A percentile compares a stretch with the other conserved stretches of the same genome.
Conservation (phyloP, 495 filamentous ascomycete species). For the Platismatia glauca region DNA sequence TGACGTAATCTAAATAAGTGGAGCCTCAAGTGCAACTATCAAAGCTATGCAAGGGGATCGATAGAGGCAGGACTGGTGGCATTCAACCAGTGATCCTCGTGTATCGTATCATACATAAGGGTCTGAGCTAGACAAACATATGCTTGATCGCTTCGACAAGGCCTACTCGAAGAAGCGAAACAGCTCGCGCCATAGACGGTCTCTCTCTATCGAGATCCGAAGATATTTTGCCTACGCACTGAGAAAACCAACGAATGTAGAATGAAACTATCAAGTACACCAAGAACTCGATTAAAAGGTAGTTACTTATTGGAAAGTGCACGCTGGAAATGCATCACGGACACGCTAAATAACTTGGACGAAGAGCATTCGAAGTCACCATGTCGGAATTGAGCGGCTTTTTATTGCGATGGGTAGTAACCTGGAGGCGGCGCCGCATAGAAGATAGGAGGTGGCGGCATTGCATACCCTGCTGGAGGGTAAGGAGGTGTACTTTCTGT, state of each 20-base stretch:
- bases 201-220: background rate
- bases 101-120: background rate
- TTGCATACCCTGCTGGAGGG: constrained; percentile 42
- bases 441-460: constrained; percentile 53
- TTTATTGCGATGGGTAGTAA: constrained; percentile 33
- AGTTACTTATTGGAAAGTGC: constrained; percentile 8
- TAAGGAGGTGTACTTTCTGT: constrained; percentile 44
- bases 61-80: background rate
- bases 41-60: background rate
- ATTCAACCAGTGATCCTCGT: background rate
- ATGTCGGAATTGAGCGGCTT: background rate
- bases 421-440: constrained; percentile 47
- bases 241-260: constrained; percentile 16
- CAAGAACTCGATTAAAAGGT: constrained; percentile 13
- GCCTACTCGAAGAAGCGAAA: background rate
- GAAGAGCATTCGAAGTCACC: constrained; percentile 1
- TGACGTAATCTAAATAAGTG: no score
- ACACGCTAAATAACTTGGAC: constrained; percentile 25
- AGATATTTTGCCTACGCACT: constrained; percentile 9
- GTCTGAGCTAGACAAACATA: background rate
- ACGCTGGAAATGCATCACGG: constrained; percentile 24
- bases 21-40: background rate
- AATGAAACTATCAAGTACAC: constrained; percentile 4
- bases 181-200: background rate
- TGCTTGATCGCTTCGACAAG: background rate